Base-by-base conservation (phyloP, 2,329 filamentous ascomycete genomes). In the Aspergillus cejpii region DNA sequence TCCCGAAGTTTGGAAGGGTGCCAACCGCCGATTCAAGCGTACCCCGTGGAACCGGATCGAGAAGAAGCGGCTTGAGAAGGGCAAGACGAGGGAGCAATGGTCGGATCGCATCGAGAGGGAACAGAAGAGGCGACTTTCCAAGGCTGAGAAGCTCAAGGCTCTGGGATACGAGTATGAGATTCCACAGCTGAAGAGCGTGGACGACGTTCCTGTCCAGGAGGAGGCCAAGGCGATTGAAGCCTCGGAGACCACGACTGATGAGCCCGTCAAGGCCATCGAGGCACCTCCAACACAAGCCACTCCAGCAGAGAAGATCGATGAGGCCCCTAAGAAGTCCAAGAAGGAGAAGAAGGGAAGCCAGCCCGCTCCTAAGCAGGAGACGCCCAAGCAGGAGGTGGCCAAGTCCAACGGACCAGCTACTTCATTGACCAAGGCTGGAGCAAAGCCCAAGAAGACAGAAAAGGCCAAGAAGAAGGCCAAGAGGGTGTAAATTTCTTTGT, bases 1-100 rank as follows among this genome's bases (percentile, higher is more conserved):
- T 64, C 77, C 82, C 19, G 77, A 87, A 50, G 73, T 96, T 42
- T 97, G 89, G 80, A 89, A 92, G 71, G 89, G 89, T 28, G 87
- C 89, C 59, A 91, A 94, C 68, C 82, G 81, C 60, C 84, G 90
- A 44, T 96, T 92, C 77, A 94, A 94, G 76, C 77, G 78, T 51
- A 81, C 91, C 10, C 91, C 92, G 15, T 84, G 87, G 76, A 92
- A 89, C 70, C 86, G 86, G 71, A 84, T 97, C 65, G 85, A 85
- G 48, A 87, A 87, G 39, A 76, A 81, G 57, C 78, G 80, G 57
- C 75, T 97, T 53, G 81, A 84, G 59, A 80, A 83, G 62, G 85
- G 86, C 33, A 78, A 80, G 54, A 80, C 84, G 15, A 80, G 88
- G 61, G 79, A 84, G 27, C 74, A 75, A n/a, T 98, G 92, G 92